phyloP scores from a whole-genome alignment of 2,329 filamentous ascomycete genomes.

The Pseudogymnoascus verrucosus region DNA sequence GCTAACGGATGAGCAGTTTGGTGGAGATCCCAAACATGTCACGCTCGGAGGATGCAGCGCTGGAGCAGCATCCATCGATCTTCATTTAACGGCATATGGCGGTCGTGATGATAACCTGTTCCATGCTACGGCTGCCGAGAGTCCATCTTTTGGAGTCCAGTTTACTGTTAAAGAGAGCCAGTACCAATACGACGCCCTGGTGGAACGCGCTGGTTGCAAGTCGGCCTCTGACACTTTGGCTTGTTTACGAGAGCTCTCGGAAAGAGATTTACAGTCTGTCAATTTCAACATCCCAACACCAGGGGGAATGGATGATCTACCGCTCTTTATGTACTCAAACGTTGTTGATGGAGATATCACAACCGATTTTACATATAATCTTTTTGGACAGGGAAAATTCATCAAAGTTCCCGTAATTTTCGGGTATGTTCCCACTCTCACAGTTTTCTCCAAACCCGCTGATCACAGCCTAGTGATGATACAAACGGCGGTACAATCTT shows the following conservation, averaged over 20 bases:
- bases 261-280: conserved; percentile 34
- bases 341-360: conserved; percentile 48
- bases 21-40: conserved; percentile 60
- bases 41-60: conserved; percentile 62
- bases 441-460: background rate
- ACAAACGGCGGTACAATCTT: conserved; percentile 61
- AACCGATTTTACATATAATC: conserved; percentile 40
- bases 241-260: conserved; percentile 39
- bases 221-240: conserved; percentile 31
- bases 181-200: conserved; percentile 45
- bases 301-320: conserved; percentile 27
- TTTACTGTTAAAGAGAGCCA: conserved; percentile 39
- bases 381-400: conserved; percentile 42
- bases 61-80: conserved; percentile 56
- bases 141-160: conserved; percentile 43
- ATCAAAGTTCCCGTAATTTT: conserved; percentile 46
- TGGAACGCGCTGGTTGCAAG: conserved; percentile 35
- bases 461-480: conserved; percentile 35
- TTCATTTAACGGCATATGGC: conserved; percentile 52
- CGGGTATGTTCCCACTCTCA: conserved; percentile 19
- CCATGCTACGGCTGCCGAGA: conserved; percentile 43
- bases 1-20: conserved; percentile 42
- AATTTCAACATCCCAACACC: conserved; percentile 35
- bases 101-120: conserved; percentile 42
- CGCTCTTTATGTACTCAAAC: conserved; percentile 47